Evolutionary conservation across 2,329 filamentous ascomycete species (phyloP).

Genomic region (Beauveria varroae): DNA sequence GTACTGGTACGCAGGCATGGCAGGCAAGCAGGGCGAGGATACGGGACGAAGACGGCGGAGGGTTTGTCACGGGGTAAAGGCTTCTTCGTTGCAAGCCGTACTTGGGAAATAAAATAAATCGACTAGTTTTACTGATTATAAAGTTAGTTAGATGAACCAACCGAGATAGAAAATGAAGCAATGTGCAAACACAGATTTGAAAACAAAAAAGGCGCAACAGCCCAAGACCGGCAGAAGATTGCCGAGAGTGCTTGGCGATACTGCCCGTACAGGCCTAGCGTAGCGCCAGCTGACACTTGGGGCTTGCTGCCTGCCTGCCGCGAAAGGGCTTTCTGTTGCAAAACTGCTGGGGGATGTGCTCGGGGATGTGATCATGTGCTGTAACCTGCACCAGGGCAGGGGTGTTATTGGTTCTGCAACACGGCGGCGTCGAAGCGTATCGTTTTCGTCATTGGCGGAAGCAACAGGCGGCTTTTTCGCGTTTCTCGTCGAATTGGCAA

Average conservation of each 20-base stretch:
- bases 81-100: too few species aligned
- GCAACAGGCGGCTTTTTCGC: neutral
- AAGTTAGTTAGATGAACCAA: too few species aligned
- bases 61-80: too few species aligned
- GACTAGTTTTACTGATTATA: too few species aligned
- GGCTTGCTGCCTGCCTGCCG: neutral
- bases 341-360: neutral
- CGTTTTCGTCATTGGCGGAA: neutral
- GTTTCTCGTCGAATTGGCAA: too few species aligned
- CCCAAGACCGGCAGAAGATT: constrained; percentile 6
- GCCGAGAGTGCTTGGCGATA: constrained; percentile 7
- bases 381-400: neutral
- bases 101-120: too few species aligned
- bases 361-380: neutral
- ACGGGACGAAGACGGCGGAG: neutral
- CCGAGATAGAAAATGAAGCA: neutral
- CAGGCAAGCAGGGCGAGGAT: too few species aligned
- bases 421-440: too few species aligned
- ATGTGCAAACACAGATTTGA: neutral
- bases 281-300: neutral
- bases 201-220: neutral
- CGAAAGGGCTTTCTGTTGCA: neutral
- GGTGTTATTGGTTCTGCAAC: neutral
- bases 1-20: too few species aligned
- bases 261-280: neutral